Percentiles rank a stretch among this genome's conserved stretches.
phyloP scores from a whole-genome alignment of 164 flowering plant genomes.

The Kingdonia uniflora region DNA sequence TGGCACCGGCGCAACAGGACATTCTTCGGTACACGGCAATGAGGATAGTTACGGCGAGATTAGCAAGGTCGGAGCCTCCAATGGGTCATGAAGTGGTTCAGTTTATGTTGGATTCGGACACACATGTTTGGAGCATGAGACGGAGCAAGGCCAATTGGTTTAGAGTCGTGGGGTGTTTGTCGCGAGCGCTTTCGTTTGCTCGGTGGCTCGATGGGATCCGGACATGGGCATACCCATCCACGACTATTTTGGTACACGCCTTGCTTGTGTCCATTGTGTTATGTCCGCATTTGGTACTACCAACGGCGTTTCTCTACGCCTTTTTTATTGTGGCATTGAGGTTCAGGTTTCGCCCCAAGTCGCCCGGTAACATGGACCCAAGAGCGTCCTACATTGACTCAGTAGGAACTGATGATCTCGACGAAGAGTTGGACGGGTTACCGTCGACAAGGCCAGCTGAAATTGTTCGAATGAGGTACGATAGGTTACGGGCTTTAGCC shows the following conservation, averaged over 20 bases:
- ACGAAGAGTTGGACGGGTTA: slow-evolving; percentile 85
- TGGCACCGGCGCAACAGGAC: slow-evolving; percentile 72
- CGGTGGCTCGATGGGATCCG: slow-evolving; percentile 75
- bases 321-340: slow-evolving; percentile 48
- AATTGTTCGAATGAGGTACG: slow-evolving; percentile 59
- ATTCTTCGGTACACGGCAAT: slow-evolving; percentile 67
- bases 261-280: slow-evolving; percentile 44
- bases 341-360: slow-evolving; percentile 36
- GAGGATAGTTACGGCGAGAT: slow-evolving; percentile 58
- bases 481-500: slow-evolving; percentile 67
- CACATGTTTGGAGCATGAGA: slow-evolving; percentile 90
- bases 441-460: slow-evolving; percentile 54
- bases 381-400: slow-evolving; percentile 60
- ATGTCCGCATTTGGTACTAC: slow-evolving; percentile 63
- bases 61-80: slow-evolving; percentile 82
- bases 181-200: slow-evolving; percentile 38
- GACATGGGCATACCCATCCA: slow-evolving; percentile 68
- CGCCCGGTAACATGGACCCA: slow-evolving; percentile 43
- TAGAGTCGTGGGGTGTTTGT: slow-evolving; percentile 49
- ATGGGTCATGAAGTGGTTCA: slow-evolving; percentile 87
- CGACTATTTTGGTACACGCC: slow-evolving; percentile 63
- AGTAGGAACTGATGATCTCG: slow-evolving; percentile 67
- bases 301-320: slow-evolving; percentile 67
- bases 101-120: slow-evolving; percentile 65
- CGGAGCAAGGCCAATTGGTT: slow-evolving; percentile 90